Conservation (phyloP, 495 filamentous ascomycete genomes). For the Wilcoxina mikolae region DNA sequence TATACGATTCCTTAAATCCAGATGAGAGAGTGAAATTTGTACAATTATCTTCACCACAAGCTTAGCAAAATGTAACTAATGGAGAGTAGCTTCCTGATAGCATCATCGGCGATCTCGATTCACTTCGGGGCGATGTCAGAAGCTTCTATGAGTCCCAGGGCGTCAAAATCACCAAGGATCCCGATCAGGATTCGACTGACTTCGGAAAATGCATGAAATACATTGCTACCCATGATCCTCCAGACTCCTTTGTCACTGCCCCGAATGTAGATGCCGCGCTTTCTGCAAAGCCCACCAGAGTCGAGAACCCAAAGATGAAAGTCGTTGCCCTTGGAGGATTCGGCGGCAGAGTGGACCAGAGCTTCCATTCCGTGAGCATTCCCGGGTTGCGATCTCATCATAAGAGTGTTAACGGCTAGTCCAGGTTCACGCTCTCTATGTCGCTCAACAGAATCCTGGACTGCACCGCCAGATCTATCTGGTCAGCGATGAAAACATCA, state of each 20-base stretch:
- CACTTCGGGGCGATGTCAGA: conserved; percentile 43
- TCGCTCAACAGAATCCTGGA: not conserved
- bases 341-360: conserved; percentile 83
- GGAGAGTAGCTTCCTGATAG: conserved; percentile 39
- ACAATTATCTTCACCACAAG: not conserved
- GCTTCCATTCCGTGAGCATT: conserved; percentile 72
- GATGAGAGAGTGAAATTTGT: conserved; percentile 17
- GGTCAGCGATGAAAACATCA: conserved; percentile 60
- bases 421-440: conserved; percentile 27
- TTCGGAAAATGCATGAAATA: conserved; percentile 60
- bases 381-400: conserved; percentile 39
- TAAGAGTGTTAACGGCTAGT: conserved; percentile 25
- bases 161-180: conserved; percentile 46
- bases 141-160: conserved; percentile 43
- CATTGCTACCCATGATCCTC: conserved; percentile 29
- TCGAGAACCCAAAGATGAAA: conserved; percentile 24
- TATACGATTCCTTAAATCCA: conserved; percentile 44
- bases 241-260: conserved; percentile 5
- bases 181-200: conserved; percentile 75
- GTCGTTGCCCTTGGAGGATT: conserved; percentile 69
- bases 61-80: conserved; percentile 4
- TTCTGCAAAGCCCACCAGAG: not conserved
- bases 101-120: conserved; percentile 86
- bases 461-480: conserved; percentile 44
- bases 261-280: not conserved